Conservation (phyloP, 23 red algal genomes). For the Chondrus crispus region DNA sequence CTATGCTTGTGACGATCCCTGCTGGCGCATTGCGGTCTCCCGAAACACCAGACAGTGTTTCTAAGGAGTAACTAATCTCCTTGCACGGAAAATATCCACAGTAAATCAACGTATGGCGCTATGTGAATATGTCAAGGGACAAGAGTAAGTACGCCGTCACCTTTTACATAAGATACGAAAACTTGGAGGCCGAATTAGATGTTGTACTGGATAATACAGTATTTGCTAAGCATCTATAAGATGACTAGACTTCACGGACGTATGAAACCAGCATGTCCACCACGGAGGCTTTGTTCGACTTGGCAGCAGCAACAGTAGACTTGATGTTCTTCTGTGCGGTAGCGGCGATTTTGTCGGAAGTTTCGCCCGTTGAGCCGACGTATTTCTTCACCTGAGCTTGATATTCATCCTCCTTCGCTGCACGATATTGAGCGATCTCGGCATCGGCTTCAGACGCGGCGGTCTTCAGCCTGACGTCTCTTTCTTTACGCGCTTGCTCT, state of each 20-base stretch:
- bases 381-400: constrained; percentile 14
- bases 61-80: too few species aligned
- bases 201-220: too few species aligned
- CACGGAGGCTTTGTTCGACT: constrained; percentile 27
- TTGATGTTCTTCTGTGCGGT: constrained; percentile 44
- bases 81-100: too few species aligned
- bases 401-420: constrained; percentile 64
- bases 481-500: constrained; percentile 64
- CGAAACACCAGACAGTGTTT: too few species aligned
- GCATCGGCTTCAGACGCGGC: constrained; percentile 67
- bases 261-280: constrained; percentile 64
- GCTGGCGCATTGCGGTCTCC: constrained; percentile 8
- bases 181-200: too few species aligned
- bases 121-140: too few species aligned
- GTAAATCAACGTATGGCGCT: too few species aligned
- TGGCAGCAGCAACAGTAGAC: constrained; percentile 35
- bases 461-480: constrained; percentile 67
- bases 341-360: constrained; percentile 49
- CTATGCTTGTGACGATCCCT: constrained; percentile 33
- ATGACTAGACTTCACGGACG: constrained; percentile 59
- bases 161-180: too few species aligned
- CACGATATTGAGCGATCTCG: constrained; percentile 72
- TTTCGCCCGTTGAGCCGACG: constrained; percentile 42
- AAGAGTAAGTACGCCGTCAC: too few species aligned
- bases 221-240: too few species aligned